Conservation (phyloP, 768 basidiomycete species). For the Cystofilobasidium macerans region DNA sequence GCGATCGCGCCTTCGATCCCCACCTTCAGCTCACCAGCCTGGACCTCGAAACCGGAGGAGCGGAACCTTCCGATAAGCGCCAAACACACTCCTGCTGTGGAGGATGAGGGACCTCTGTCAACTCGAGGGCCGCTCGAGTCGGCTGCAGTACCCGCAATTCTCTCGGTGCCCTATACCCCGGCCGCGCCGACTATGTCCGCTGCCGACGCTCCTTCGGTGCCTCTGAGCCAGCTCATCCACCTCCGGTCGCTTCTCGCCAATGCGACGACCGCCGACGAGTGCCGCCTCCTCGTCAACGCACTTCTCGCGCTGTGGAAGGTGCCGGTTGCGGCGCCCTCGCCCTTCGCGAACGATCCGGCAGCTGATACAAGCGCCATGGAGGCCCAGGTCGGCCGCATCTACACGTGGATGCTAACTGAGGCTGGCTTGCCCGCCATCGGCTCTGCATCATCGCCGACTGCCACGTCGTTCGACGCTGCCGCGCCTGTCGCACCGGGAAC, state of each 20-base stretch:
- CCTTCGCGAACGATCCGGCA: neutral
- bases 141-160: too few species aligned
- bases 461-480: neutral
- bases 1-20: neutral
- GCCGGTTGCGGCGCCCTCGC: neutral
- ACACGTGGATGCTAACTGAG: neutral
- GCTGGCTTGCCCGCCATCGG: neutral
- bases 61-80: too few species aligned
- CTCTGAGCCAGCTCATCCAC: conserved; percentile 5
- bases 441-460: too few species aligned
- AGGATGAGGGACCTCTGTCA: too few species aligned
- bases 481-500: neutral
- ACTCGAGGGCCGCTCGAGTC: neutral
- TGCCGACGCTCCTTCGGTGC: neutral
- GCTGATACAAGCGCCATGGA: neutral
- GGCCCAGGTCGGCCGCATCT: neutral
- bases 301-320: conserved; percentile 13
- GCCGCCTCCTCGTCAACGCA: conserved; percentile 11
- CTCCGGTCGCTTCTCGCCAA: conserved; percentile 15
- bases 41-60: too few species aligned
- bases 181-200: neutral
- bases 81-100: too few species aligned
- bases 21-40: neutral
- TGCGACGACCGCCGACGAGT: conserved; percentile 23
- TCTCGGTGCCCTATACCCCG: too few species aligned